Conservation (phyloP, 306 rosid genomes). For the Gastrolobium villosum region DNA sequence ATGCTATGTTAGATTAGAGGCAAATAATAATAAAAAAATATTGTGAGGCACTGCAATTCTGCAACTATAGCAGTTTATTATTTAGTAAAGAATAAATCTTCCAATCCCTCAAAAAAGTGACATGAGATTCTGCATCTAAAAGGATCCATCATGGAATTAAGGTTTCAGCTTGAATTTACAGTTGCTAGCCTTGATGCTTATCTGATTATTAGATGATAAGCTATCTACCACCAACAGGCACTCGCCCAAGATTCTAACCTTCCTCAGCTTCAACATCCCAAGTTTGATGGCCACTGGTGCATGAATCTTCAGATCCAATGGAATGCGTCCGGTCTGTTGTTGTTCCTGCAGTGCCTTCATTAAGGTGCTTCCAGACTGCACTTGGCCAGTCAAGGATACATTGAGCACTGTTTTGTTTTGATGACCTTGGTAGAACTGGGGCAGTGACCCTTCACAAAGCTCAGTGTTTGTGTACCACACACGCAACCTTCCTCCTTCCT, state of each 20-base stretch:
- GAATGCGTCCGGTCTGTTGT: constrained; percentile 79
- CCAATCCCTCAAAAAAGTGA: not conserved
- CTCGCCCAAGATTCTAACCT: constrained; percentile 69
- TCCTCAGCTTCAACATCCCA: constrained; percentile 80
- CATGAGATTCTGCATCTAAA: not conserved
- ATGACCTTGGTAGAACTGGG: constrained; percentile 91
- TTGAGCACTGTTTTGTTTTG: constrained; percentile 71
- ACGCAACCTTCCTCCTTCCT: constrained; percentile 76
- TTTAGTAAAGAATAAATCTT: constrained; percentile 30
- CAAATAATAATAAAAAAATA: not conserved
- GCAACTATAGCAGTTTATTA: constrained; percentile 12
- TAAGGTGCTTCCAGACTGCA: constrained; percentile 70
- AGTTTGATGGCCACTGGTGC: constrained; percentile 78
- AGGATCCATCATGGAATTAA: constrained; percentile 29
- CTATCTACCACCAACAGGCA: constrained; percentile 88
- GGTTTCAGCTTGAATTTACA: constrained; percentile 73
- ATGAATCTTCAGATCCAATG: constrained; percentile 73
- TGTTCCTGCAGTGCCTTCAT: constrained; percentile 83
- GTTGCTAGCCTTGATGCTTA: constrained; percentile 85
- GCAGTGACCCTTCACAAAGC: constrained; percentile 85
- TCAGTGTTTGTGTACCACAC: constrained; percentile 72
- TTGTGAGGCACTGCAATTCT: constrained; percentile 3
- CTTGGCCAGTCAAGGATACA: constrained; percentile 78
- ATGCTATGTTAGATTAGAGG: no score
- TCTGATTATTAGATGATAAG: constrained; percentile 68